Conservation (phyloP, 2,329 filamentous ascomycete genomes). For the Xylaria sp. region DNA sequence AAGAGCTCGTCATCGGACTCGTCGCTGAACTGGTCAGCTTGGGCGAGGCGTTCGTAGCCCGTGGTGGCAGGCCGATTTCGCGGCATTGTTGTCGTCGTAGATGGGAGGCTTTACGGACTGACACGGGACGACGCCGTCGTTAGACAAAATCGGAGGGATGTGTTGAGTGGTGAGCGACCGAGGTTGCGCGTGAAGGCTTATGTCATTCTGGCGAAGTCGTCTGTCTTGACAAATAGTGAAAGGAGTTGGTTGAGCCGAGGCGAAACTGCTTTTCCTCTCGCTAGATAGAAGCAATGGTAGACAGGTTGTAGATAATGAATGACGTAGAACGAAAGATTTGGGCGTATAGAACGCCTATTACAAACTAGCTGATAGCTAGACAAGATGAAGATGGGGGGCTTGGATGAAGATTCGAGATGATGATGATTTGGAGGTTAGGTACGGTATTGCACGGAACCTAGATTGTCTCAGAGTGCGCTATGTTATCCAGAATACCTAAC, state of each 20-base stretch:
- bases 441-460: not conserved
- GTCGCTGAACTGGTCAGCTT: constrained; percentile 80
- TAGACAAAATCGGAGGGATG: constrained; percentile 16
- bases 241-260: constrained; percentile 18
- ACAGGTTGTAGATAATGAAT: constrained; percentile 19
- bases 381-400: not conserved
- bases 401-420: constrained; percentile 18
- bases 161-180: constrained; percentile 6
- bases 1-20: constrained; percentile 76
- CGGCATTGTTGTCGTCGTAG: constrained; percentile 63
- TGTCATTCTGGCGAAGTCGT: constrained; percentile 38
- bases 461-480: no score
- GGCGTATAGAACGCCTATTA: constrained; percentile 3
- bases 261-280: constrained; percentile 24
- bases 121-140: constrained; percentile 4
- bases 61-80: constrained; percentile 77
- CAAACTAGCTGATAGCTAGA: not conserved
- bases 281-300: constrained; percentile 18
- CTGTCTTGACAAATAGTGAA: constrained; percentile 12
- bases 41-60: constrained; percentile 85
- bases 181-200: constrained; percentile 23
- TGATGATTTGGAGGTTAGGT: not conserved
- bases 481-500: no score
- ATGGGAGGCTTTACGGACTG: not conserved
- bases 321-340: constrained; percentile 15